Evolutionary conservation across 139 green algal species (phyloP).

Genomic region (Coccomyxa sp.): DNA sequence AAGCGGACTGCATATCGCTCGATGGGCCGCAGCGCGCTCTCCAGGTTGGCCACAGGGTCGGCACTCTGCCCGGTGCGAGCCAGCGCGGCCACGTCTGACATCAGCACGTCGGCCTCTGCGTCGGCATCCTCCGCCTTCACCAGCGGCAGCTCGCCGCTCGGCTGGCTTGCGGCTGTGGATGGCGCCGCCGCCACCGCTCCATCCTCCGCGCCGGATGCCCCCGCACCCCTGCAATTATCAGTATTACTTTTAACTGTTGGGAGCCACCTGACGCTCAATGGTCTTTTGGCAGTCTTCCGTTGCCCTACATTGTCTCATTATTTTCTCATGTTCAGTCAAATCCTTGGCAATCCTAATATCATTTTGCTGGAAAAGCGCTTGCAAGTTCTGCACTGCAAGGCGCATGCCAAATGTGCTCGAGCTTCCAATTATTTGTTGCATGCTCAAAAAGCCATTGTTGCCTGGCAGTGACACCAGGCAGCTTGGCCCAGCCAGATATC

Average conservation of each 20-base stretch:
- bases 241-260: too few species aligned
- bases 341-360: background rate
- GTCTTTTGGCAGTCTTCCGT: background rate
- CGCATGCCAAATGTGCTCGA: too few species aligned
- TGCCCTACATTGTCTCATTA: background rate
- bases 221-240: background rate
- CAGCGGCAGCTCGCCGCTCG: background rate
- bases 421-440: too few species aligned
- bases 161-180: background rate
- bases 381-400: too few species aligned
- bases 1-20: slow-evolving; percentile 62
- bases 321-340: background rate
- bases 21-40: slow-evolving; percentile 47
- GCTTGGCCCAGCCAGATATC: too few species aligned
- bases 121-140: background rate
- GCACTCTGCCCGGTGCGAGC: slow-evolving; percentile 16
- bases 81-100: slow-evolving; percentile 36
- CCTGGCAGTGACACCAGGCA: too few species aligned
- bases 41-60: slow-evolving; percentile 23
- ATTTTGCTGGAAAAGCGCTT: too few species aligned
- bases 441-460: too few species aligned
- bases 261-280: too few species aligned
- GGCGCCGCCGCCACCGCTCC: background rate
- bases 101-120: slow-evolving; percentile 37
- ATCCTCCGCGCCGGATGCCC: background rate